phyloP scores from a whole-genome alignment of 805 yeast genomes.

The Cephaloascus albidus region DNA sequence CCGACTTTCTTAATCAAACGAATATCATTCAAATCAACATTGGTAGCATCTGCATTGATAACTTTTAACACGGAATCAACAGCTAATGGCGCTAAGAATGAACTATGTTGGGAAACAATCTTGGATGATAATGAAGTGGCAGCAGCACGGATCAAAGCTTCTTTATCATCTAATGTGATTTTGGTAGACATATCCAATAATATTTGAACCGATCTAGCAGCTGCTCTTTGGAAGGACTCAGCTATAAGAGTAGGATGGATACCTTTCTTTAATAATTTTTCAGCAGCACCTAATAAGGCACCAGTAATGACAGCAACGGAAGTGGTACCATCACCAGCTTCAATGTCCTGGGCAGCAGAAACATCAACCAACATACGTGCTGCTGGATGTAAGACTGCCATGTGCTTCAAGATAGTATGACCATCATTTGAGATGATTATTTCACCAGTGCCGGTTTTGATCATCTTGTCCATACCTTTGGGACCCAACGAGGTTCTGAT shows the following conservation, averaged over 20 bases:
- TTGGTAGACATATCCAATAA: conserved; percentile 77
- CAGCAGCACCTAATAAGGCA: conserved; percentile 91
- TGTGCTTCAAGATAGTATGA: conserved; percentile 90
- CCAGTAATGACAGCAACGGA: conserved; percentile 95
- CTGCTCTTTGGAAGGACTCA: conserved; percentile 88
- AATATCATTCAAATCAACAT: conserved; percentile 81
- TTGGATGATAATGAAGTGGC: conserved; percentile 89
- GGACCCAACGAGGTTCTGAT: conserved; percentile 95
- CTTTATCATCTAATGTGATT: conserved; percentile 72
- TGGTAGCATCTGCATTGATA: conserved; percentile 44
- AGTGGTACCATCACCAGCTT: conserved; percentile 99
- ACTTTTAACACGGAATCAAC: conserved; percentile 89
- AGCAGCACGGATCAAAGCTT: conserved; percentile 84
- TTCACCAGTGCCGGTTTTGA: conserved; percentile 86
- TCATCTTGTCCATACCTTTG: conserved; percentile 99
- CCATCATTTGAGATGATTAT: conserved; percentile 96
- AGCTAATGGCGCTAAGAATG: conserved; percentile 81
- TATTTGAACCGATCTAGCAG: conserved; percentile 72
- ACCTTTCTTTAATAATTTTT: conserved; percentile 76
- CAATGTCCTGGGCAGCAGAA: conserved; percentile 95
- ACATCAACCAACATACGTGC: conserved; percentile 96
- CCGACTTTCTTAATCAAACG: conserved; percentile 90
- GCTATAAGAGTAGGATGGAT: conserved; percentile 95
- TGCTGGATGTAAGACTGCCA: conserved; percentile 98
- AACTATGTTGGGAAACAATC: conserved; percentile 89